Conservation (phyloP, 768 basidiomycete species). For the Lepiota venenata region DNA sequence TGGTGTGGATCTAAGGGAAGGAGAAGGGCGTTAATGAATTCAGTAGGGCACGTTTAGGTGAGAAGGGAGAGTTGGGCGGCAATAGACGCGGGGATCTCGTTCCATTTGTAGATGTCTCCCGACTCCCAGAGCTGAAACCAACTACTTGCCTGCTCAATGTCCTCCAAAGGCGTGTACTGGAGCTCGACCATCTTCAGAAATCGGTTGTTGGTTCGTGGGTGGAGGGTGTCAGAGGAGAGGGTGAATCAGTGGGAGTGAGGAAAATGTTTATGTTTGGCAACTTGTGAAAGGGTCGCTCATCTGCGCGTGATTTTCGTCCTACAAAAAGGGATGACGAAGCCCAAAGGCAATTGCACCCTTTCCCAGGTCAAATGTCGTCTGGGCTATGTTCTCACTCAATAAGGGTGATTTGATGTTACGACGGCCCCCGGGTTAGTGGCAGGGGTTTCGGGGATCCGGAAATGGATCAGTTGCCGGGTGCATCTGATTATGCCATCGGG, state of each 20-base stretch:
- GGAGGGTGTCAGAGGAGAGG: background rate
- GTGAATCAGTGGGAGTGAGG: background rate
- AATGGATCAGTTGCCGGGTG: no score
- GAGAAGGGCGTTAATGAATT: background rate
- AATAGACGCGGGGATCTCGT: background rate
- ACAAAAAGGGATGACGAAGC: no score
- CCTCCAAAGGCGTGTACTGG: constrained; percentile 47
- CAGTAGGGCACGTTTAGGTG: background rate
- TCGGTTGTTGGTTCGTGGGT: background rate
- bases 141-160: constrained; percentile 43
- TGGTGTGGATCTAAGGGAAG: constrained; percentile 46
- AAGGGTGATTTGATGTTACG: no score
- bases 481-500: no score
- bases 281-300: no score
- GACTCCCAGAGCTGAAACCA: background rate
- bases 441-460: no score
- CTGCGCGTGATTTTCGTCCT: no score
- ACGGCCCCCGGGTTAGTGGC: no score
- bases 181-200: constrained; percentile 27
- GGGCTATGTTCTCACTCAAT: no score
- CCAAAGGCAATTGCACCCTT: no score
- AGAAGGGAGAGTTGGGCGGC: background rate
- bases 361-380: no score
- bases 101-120: background rate
- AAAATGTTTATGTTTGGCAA: no score